Evolutionary conservation across 2,329 filamentous ascomycete genomes (phyloP).

Genomic region (Xylaria sp.): DNA sequence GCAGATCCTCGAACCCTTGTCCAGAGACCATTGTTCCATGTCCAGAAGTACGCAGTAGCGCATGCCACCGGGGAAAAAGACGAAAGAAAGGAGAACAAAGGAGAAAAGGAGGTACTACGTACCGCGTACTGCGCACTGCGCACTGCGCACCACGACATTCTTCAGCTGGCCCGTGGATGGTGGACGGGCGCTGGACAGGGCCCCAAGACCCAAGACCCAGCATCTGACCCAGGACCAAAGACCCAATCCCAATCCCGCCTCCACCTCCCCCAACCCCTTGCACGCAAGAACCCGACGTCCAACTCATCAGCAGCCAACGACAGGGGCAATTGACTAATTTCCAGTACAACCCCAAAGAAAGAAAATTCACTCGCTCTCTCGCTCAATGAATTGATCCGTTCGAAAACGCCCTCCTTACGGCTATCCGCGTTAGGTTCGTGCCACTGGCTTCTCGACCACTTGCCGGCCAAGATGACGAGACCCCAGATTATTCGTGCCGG

Average conservation of each 20-base stretch:
- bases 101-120: too few relatives aligned
- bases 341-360: conserved; percentile 12
- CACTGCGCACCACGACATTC: conserved; percentile 8
- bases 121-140: too few relatives aligned
- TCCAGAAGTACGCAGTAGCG: too few relatives aligned
- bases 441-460: conserved; percentile 32
- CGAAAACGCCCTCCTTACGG: conserved; percentile 13
- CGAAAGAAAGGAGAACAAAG: too few relatives aligned
- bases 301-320: conserved; percentile 17
- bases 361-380: conserved; percentile 20
- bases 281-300: conserved; percentile 33
- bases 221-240: not conserved
- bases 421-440: conserved; percentile 38
- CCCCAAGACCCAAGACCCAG: not conserved
- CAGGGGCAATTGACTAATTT: conserved; percentile 14
- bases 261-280: conserved; percentile 29
- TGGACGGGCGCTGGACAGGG: not conserved
- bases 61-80: not conserved
- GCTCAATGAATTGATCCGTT: conserved; percentile 26
- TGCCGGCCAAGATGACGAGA: conserved; percentile 59
- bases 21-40: conserved; percentile 11
- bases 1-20: conserved; percentile 15
- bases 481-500: conserved; percentile 65
- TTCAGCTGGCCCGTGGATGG: conserved; percentile 18
- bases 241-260: conserved; percentile 28